Evolutionary conservation across 2,329 filamentous ascomycete species (phyloP).

Genomic region (Pestalotiopsis sp.): DNA sequence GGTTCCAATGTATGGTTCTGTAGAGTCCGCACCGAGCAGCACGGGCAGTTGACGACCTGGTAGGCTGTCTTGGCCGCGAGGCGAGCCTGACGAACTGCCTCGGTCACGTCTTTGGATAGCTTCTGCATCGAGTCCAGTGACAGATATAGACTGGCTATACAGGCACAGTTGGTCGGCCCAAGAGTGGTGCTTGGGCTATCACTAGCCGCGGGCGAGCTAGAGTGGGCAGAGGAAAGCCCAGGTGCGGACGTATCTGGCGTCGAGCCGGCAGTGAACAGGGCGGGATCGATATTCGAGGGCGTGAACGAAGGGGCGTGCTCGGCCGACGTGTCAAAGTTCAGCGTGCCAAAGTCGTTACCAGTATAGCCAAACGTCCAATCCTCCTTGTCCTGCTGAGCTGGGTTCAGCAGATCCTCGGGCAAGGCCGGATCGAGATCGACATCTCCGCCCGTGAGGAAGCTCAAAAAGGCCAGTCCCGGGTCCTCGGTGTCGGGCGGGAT

Average conservation of each 20-base stretch:
- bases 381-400: slow-evolving; percentile 11
- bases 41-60: slow-evolving; percentile 51
- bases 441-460: slow-evolving; percentile 23
- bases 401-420: not conserved
- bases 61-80: slow-evolving; percentile 50
- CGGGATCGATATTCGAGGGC: slow-evolving; percentile 28
- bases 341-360: slow-evolving; percentile 22
- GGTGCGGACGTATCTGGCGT: slow-evolving; percentile 24
- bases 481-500: slow-evolving; percentile 27
- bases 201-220: slow-evolving; percentile 19
- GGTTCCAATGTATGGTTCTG: slow-evolving; percentile 30
- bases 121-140: slow-evolving; percentile 51
- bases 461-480: slow-evolving; percentile 28
- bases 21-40: slow-evolving; percentile 46
- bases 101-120: slow-evolving; percentile 44
- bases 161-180: slow-evolving; percentile 38
- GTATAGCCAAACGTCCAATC: slow-evolving; percentile 21
- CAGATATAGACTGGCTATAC: slow-evolving; percentile 51
- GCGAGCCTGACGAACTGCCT: slow-evolving; percentile 50
- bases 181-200: not conserved
- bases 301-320: slow-evolving; percentile 21
- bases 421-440: slow-evolving; percentile 14
- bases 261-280: slow-evolving; percentile 21
- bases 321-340: slow-evolving; percentile 26
- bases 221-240: slow-evolving; percentile 22